A percentile compares a stretch with the other conserved stretches of the same genome.
phyloP scores from a whole-genome alignment of 768 basidiomycete genomes.

The Lactifluus subvellereus region DNA sequence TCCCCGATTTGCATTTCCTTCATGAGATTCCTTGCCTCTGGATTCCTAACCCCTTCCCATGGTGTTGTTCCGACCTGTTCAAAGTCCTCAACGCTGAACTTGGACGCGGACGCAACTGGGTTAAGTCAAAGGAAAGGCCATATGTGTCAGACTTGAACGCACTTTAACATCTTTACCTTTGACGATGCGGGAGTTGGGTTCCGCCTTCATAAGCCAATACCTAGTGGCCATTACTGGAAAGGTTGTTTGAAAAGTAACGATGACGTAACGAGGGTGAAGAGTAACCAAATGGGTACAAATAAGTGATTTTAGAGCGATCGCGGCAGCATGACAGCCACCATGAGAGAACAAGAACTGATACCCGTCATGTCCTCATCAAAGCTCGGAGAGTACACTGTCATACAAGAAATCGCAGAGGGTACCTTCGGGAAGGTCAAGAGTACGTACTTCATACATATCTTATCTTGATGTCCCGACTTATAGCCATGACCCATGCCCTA shows the following conservation, averaged over 20 bases:
- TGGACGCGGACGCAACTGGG: background rate
- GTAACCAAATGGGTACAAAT: slow-evolving; percentile 15
- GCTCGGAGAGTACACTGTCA: slow-evolving; percentile 88
- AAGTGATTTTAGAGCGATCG: background rate
- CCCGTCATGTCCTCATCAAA: slow-evolving; percentile 52
- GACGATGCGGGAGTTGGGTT: slow-evolving; percentile 76
- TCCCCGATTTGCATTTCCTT: slow-evolving; percentile 73
- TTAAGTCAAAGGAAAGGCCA: background rate
- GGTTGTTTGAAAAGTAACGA: background rate
- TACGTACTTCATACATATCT: slow-evolving; percentile 39
- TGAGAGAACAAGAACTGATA: slow-evolving; percentile 28
- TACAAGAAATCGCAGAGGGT: slow-evolving; percentile 87
- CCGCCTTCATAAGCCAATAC: slow-evolving; percentile 79
- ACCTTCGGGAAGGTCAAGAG: slow-evolving; percentile 99
- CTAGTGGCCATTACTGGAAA: slow-evolving; percentile 12
- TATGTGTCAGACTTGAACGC: slow-evolving; percentile 26
- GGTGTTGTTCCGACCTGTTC: slow-evolving; percentile 62
- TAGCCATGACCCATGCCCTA: slow-evolving; percentile 7
- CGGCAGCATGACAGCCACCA: slow-evolving; percentile 9
- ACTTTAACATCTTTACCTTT: slow-evolving; percentile 87
- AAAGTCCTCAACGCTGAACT: slow-evolving; percentile 87
- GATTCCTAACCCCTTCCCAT: slow-evolving; percentile 87
- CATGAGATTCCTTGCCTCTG: slow-evolving; percentile 79
- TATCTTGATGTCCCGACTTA: background rate
- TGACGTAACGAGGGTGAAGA: slow-evolving; percentile 13